These are phyloP conservation scores for Telfairia occidentalis DNA, from an alignment of 331 rosid species.

Conservation along the genomic window DNA sequence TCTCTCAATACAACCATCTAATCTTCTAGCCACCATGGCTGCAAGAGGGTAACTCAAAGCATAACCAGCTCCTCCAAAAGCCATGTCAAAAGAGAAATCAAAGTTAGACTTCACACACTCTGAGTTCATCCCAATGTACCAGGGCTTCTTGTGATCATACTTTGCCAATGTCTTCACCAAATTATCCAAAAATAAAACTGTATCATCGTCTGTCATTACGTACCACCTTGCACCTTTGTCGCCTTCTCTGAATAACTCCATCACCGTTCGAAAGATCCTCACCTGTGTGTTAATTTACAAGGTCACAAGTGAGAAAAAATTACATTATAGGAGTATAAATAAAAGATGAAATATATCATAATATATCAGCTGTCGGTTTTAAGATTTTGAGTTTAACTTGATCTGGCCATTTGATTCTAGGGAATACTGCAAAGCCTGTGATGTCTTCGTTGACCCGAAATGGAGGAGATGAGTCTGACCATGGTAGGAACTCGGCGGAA, in stretches of 20 bases:
- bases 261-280: constrained; percentile 20
- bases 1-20: constrained; percentile 36
- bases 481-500: constrained; percentile 20
- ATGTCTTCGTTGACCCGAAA: constrained; percentile 28
- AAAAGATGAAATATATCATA: no score
- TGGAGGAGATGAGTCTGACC: constrained; percentile 31
- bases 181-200: constrained; percentile 26
- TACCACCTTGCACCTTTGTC: constrained; percentile 38
- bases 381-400: constrained; percentile 1
- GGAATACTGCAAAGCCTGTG: not conserved
- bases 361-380: not conserved
- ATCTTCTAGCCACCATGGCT: constrained; percentile 13
- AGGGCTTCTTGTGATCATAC: constrained; percentile 26
- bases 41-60: constrained; percentile 42
- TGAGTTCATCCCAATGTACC: constrained; percentile 31
- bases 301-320: no score
- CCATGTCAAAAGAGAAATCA: constrained; percentile 34
- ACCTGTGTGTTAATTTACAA: no score
- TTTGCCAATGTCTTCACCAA: constrained; percentile 23
- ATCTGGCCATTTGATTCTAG: not conserved
- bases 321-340: no score
- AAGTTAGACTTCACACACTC: constrained; percentile 29
- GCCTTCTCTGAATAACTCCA: constrained; percentile 25
- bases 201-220: constrained; percentile 44
- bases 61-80: constrained; percentile 43